Evolutionary conservation across 805 yeast species (phyloP).

Genomic region (Wickerhamiella azymoides): DNA sequence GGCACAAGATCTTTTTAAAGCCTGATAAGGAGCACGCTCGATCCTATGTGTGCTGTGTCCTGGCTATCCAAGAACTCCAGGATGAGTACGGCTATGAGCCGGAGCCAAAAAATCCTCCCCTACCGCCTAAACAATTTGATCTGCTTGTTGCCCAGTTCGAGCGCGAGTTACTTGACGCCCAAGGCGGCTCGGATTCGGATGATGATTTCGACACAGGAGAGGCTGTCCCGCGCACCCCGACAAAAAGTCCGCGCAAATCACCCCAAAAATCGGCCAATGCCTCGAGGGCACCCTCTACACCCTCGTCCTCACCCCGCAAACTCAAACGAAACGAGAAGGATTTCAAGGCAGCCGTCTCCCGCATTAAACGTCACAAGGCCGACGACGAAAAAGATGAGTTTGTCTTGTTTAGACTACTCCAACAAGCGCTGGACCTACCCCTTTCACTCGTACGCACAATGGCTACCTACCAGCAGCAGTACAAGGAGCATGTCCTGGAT

Average conservation of each 20-base stretch:
- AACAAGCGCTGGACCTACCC: neutral
- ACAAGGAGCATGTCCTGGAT: slow-evolving; percentile 23
- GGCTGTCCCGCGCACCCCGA: neutral
- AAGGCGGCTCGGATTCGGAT: neutral
- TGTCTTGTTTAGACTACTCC: neutral
- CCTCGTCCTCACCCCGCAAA: neutral
- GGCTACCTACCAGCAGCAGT: slow-evolving; percentile 20
- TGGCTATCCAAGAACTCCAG: slow-evolving; percentile 15
- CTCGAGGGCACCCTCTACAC: slow-evolving; percentile 6
- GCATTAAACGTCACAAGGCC: slow-evolving; percentile 3
- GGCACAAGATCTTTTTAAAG: slow-evolving; percentile 10
- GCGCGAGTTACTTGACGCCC: neutral
- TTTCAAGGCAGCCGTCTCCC: slow-evolving; percentile 1
- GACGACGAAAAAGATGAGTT: slow-evolving; percentile 1
- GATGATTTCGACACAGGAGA: slow-evolving; percentile 8
- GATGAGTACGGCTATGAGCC: slow-evolving; percentile 9
- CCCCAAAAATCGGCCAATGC: slow-evolving; percentile 5
- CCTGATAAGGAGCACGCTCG: slow-evolving; percentile 17
- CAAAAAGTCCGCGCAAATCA: neutral
- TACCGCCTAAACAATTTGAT: slow-evolving; percentile 14
- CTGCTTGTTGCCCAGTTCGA: slow-evolving; percentile 13
- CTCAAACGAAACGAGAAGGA: slow-evolving; percentile 3
- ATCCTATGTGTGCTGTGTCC: slow-evolving; percentile 15
- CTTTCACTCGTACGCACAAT: slow-evolving; percentile 12
- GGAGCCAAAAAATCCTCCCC: slow-evolving; percentile 12